phyloP scores from a whole-genome alignment of 2,329 filamentous ascomycete species.

The Massarina eburnea region DNA sequence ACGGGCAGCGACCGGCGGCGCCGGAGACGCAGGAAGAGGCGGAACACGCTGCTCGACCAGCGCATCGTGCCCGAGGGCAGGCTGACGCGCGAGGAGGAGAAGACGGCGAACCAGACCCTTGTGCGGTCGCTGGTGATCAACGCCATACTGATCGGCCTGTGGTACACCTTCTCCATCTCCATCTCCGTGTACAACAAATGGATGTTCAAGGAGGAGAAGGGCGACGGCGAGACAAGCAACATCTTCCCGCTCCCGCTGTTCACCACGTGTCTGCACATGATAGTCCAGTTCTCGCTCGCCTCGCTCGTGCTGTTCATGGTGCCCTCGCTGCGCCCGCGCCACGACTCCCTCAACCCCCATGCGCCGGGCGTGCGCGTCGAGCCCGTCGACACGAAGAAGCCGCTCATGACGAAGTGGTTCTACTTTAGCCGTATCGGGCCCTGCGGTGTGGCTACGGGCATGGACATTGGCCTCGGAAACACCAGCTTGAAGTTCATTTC shows the following conservation, averaged over 20 bases:
- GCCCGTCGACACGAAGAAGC: conserved; percentile 50
- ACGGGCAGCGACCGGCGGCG: conserved; percentile 72
- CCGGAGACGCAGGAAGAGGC: conserved; percentile 65
- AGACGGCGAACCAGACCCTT: conserved; percentile 74
- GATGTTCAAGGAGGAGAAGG: conserved; percentile 78
- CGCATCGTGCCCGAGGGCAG: conserved; percentile 55
- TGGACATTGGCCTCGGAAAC: conserved; percentile 95
- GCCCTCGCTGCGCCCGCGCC: conserved; percentile 75
- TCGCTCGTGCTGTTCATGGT: conserved; percentile 77
- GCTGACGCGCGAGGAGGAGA: conserved; percentile 70
- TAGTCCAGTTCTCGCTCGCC: conserved; percentile 82
- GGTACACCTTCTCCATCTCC: conserved; percentile 88
- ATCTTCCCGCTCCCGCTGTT: conserved; percentile 95
- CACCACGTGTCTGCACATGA: conserved; percentile 92
- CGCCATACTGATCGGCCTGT: conserved; percentile 76
- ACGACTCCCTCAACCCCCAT: conserved; percentile 44
- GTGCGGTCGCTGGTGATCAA: conserved; percentile 72
- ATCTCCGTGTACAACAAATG: conserved; percentile 90
- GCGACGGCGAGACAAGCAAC: conserved; percentile 37
- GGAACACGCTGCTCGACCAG: conserved; percentile 73
- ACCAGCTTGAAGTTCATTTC: conserved; percentile 95
- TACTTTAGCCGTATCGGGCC: conserved; percentile 90
- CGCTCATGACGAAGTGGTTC: conserved; percentile 82
- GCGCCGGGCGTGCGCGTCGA: conserved; percentile 30
- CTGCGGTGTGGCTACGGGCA: conserved; percentile 86